Evolutionary conservation across 2,329 filamentous ascomycete species (phyloP), one percentile per base, ranked within the genome.

Genomic region (Xylariomycetidae sp.): DNA sequence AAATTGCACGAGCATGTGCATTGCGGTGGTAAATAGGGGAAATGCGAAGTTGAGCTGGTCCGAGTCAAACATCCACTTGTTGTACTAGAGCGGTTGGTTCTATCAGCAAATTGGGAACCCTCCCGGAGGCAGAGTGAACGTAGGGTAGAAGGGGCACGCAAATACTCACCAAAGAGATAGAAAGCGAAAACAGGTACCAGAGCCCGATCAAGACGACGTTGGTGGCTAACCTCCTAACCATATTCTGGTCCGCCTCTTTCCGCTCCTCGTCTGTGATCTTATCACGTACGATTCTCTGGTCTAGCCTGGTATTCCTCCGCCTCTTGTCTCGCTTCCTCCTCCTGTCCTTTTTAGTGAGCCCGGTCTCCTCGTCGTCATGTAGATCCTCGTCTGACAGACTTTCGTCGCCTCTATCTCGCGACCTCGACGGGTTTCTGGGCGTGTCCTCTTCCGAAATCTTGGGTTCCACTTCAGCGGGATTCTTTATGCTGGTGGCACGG

Each of bases 11-110:
- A 89, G 67, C 89, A 97, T 97, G 66, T 98, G 92, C 58, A 92
- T 70, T 44, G 87, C 86, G 4, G 92, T 98, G 9, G 89, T 95
- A 62, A 97, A 97, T 31, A 98, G 74, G 25, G 92, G 92, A 53
- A 92, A 97, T 32, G 86, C 82, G 58, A 98, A 98, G 62, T 96
- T 83, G 48, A 94, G 77, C 46, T 84, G 79, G 47, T 83, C 75
- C 41, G 82, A 75, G 53, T 86, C 85, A 64, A 98, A 97, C 90
- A 98, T 97, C 92, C 92, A 97, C 67, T 96, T 97, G 74, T 98
- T 98, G 71, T 97, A 98, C 83, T 92, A 45, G 31, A n/a, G 19
- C 25, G 6, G 27, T 15, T 5, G 11, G 18, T 14, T 11, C 16
- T 11, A 45, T 58, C 41, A 53, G 55, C 54, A 57, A 49, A 27